phyloP scores from a whole-genome alignment of 768 basidiomycete genomes.

The Suillus paluster region DNA sequence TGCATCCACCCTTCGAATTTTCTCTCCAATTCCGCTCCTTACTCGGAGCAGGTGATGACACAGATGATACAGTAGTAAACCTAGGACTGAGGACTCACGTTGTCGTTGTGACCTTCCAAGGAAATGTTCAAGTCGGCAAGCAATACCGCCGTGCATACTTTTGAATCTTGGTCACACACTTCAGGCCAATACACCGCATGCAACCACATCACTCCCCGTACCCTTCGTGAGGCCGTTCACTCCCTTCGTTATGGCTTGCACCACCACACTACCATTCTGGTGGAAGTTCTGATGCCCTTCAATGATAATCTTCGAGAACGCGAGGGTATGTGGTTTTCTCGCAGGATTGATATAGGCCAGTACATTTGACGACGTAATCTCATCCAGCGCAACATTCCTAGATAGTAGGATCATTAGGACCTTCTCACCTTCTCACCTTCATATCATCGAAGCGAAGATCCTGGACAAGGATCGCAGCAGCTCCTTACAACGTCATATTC shows the following conservation, averaged over 20 bases:
- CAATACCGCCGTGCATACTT: background rate
- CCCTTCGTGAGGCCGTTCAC: no score
- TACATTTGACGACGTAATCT: background rate
- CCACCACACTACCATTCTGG: background rate
- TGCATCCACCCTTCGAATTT: background rate
- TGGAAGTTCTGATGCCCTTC: background rate
- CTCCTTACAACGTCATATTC: background rate
- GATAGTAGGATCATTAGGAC: background rate
- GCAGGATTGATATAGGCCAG: background rate
- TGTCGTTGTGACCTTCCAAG: background rate
- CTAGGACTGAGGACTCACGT: background rate
- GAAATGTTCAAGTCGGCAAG: background rate
- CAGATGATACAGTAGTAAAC: no score
- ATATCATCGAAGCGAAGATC: background rate
- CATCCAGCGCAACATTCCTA: background rate
- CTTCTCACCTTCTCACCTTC: background rate
- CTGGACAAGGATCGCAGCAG: background rate
- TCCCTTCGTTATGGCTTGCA: no score
- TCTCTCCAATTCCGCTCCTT: background rate
- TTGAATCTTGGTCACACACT: background rate
- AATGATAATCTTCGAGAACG: background rate
- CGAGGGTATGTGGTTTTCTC: background rate
- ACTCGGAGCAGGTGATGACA: background rate
- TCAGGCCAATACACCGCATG: no score
- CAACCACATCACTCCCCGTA: no score